Conservation (phyloP, 768 basidiomycete species). For the Lepiota brunneoincarnata region DNA sequence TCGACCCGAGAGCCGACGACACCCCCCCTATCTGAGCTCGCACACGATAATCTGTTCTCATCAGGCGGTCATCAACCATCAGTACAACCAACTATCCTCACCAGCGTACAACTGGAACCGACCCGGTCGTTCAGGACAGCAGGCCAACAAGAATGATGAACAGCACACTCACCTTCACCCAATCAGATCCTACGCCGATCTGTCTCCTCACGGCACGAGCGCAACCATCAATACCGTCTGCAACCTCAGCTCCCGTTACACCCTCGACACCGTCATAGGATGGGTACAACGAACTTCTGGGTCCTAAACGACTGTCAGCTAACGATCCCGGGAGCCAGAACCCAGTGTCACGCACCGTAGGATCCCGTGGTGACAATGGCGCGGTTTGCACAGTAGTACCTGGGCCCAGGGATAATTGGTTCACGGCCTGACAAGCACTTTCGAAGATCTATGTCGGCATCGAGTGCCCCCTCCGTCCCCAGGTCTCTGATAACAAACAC, state of each 20-base stretch:
- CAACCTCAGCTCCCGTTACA: conserved; percentile 54
- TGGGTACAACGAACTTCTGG: conserved; percentile 43
- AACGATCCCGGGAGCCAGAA: conserved; percentile 7
- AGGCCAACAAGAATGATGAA: conserved; percentile 9
- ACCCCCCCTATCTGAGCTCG: conserved; percentile 44
- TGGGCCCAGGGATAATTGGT: conserved; percentile 56
- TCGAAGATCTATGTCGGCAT: conserved; percentile 57
- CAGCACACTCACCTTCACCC: conserved; percentile 50
- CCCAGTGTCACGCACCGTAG: conserved; percentile 41
- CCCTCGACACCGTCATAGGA: conserved; percentile 54
- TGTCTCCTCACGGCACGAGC: conserved; percentile 55
- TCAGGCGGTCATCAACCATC: conserved; percentile 1
- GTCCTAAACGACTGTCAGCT: conserved; percentile 34
- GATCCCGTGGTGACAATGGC: conserved; percentile 61
- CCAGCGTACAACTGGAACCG: conserved; percentile 48
- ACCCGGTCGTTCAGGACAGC: not conserved
- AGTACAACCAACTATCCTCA: conserved; percentile 21
- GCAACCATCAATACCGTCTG: conserved; percentile 56
- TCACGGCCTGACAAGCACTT: conserved; percentile 42
- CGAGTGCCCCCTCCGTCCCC: conserved; percentile 66
- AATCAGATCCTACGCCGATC: conserved; percentile 64
- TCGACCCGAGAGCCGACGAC: conserved; percentile 30
- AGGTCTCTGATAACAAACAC: conserved; percentile 42
- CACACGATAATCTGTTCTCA: conserved; percentile 46
- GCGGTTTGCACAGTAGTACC: conserved; percentile 58